Evolutionary conservation across 208 protist genomes (phyloP).

Genomic region (Trypanosoma theileri): DNA sequence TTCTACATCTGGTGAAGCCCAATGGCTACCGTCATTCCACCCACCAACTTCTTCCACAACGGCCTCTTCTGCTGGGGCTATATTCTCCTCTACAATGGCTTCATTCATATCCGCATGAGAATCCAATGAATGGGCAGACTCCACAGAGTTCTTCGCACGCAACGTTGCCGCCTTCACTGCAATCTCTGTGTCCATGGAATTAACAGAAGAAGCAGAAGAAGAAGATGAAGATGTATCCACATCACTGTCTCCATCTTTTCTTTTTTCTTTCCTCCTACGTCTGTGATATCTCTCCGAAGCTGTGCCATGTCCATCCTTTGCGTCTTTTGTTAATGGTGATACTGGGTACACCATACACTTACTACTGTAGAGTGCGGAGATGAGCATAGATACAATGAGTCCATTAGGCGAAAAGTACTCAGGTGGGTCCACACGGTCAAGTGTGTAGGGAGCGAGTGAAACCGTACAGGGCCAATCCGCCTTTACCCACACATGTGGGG

Average conservation of each 20-base stretch:
- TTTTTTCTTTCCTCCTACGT: background rate
- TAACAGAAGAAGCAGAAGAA: background rate
- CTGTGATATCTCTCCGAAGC: background rate
- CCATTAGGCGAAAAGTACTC: conserved; percentile 51
- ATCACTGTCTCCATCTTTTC: background rate
- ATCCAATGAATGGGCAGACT: too few relatives aligned
- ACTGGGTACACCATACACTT: conserved; percentile 48
- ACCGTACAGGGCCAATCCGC: conserved; percentile 71
- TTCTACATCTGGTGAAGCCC: conserved; percentile 39
- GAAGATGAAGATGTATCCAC: conserved; percentile 7
- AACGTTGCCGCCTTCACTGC: too few relatives aligned
- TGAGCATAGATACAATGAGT: conserved; percentile 40
- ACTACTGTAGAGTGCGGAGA: conserved; percentile 51
- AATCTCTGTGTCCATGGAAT: background rate
- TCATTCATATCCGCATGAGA: background rate
- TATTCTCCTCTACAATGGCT: background rate
- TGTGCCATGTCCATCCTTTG: too few relatives aligned
- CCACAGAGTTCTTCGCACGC: too few relatives aligned
- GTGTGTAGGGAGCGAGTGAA: conserved; percentile 66
- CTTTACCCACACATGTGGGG: conserved; percentile 66
- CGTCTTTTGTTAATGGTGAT: too few relatives aligned
- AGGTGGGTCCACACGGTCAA: conserved; percentile 54
- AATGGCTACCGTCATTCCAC: conserved; percentile 1
- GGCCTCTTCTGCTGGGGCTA: background rate
- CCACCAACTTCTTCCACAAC: conserved; percentile 25